Conservation (phyloP, 495 filamentous ascomycete genomes). For the Neurospora sp. region DNA sequence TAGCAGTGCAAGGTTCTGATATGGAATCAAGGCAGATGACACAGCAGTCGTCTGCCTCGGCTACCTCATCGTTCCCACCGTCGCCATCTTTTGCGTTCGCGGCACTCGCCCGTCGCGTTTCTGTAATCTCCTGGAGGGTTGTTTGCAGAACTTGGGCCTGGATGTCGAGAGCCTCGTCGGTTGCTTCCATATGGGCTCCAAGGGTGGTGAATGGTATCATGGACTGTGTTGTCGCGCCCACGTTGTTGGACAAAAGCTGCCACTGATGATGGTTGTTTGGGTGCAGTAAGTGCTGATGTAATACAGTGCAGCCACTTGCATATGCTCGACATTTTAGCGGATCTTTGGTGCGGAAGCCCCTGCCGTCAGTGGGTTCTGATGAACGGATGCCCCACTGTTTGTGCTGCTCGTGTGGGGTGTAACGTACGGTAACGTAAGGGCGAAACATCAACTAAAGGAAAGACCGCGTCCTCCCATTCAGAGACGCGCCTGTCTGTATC, state of each 20-base stretch:
- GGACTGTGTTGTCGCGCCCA: background rate
- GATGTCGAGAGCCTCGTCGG: constrained; percentile 20
- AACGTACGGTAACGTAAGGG: background rate
- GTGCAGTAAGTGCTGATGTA: background rate
- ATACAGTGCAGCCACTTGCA: background rate
- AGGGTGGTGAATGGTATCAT: background rate
- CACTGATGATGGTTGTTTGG: background rate
- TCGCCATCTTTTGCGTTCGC: background rate
- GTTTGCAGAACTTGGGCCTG: constrained; percentile 34
- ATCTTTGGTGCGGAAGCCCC: background rate
- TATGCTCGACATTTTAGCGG: background rate
- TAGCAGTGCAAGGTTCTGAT: constrained; percentile 57
- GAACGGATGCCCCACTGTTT: background rate
- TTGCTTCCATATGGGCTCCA: constrained; percentile 19
- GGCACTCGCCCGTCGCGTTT: constrained; percentile 8
- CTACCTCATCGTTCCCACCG: background rate
- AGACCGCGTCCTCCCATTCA: background rate
- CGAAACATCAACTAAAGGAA: background rate
- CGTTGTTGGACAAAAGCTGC: background rate
- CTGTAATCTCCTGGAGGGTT: constrained; percentile 36
- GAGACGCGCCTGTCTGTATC: background rate
- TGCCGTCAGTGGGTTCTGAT: background rate
- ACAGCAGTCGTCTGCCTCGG: constrained; percentile 33
- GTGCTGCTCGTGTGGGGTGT: background rate
- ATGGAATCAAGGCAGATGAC: constrained; percentile 69